phyloP scores from a whole-genome alignment of 495 filamentous ascomycete genomes.

The Haplographium delicatum region DNA sequence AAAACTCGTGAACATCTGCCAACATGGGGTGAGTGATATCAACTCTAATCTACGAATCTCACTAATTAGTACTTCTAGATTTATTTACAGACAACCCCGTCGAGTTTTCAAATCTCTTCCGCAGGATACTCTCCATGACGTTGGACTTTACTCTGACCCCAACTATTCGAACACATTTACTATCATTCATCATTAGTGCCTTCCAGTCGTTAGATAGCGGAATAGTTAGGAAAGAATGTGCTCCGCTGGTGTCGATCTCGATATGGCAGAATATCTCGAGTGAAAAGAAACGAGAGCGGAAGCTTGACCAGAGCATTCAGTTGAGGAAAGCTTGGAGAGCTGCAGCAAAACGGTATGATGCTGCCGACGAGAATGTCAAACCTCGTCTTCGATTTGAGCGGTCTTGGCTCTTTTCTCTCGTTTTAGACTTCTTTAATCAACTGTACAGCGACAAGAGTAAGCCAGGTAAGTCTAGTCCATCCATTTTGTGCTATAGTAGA shows the following conservation, averaged over 20 bases:
- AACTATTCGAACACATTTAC: slow-evolving; percentile 67
- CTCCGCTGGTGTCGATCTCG: slow-evolving; percentile 87
- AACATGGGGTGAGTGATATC: slow-evolving; percentile 64
- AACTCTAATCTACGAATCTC: neutral
- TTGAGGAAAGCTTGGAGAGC: slow-evolving; percentile 90
- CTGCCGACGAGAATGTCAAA: slow-evolving; percentile 73
- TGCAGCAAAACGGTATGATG: slow-evolving; percentile 77
- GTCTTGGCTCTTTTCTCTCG: slow-evolving; percentile 84
- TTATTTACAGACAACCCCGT: slow-evolving; percentile 70
- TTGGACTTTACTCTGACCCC: slow-evolving; percentile 70
- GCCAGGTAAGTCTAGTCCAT: slow-evolving; percentile 17
- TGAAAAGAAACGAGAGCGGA: slow-evolving; percentile 44
- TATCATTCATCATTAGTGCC: slow-evolving; percentile 82
- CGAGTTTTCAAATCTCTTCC: slow-evolving; percentile 88
- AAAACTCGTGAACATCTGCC: slow-evolving; percentile 83
- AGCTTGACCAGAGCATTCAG: slow-evolving; percentile 62
- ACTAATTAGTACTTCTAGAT: slow-evolving; percentile 37
- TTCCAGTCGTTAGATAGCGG: slow-evolving; percentile 92
- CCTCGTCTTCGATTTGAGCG: slow-evolving; percentile 84
- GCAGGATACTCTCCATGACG: slow-evolving; percentile 82
- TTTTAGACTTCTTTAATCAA: slow-evolving; percentile 74
- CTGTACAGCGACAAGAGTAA: slow-evolving; percentile 55
- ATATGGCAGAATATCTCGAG: slow-evolving; percentile 91
- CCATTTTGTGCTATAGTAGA: neutral
- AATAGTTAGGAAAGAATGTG: slow-evolving; percentile 91